Base-by-base conservation (phyloP, 768 basidiomycete genomes). In the Epithele typhae region DNA sequence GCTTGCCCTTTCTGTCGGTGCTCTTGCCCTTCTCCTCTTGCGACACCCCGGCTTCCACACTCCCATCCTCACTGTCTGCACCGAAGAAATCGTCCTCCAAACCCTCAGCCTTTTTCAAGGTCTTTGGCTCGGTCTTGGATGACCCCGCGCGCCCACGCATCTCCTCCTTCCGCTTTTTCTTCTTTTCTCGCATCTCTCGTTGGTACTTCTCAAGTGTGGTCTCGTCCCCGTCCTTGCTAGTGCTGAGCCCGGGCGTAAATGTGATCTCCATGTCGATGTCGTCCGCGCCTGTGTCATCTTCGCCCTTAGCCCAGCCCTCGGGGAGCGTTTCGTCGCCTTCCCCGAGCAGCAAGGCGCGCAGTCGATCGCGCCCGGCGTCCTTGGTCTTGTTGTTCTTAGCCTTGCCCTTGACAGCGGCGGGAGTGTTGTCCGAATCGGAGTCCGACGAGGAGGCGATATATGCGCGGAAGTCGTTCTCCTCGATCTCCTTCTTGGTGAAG, bases 241-340 rank as follows among this genome's bases (percentile, higher is more conserved):
- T 78, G 47, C 73, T 82, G 32, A 98, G 69, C 4, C 84, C 95
- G 2, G 96, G 91, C 14, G 79, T 83, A 64, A 99, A 98, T 0
- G 95, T 97, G 59, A 99, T 87, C 68, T 97, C 86, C 88, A 99
- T 88, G 47, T 93, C 91, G 8, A 83, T 76, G 55, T 84, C 81
- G 36, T 66, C 72, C 33, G 65, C 69, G 17, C 61, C 69, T 14
- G 64, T 60, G 23, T 58, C 61, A 24, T 65, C 68, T 21, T 70
- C 69, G 37, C 62, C 64, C 22, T 69, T 67, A 33, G 79, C 79
- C 92, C 93, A 92, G 9, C 92, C 90, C 59, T 96, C 93, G 1
- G 90, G 90, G 45, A 91, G 63, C 18, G 76, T 78, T 25, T 85
- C 78, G 6, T 81, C 74, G 23, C 74, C 76, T 11, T 79, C 80